Percentiles rank a stretch among this genome's conserved stretches.
These are phyloP conservation scores for Fusarium cicatricum DNA, from an alignment of 2,329 filamentous ascomycete genomes.

Conservation along the genomic window DNA sequence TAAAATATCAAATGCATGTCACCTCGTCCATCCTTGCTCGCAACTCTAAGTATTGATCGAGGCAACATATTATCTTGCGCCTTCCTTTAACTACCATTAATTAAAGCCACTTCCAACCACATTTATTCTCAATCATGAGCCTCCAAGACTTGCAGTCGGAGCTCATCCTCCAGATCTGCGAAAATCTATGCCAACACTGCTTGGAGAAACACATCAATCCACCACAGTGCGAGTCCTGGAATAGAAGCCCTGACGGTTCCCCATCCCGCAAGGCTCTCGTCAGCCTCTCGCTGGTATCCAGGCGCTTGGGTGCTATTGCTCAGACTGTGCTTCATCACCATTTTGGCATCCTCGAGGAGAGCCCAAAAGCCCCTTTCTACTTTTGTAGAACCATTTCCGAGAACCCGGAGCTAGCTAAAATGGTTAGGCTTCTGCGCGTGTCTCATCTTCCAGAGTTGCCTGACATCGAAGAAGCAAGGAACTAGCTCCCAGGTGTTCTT, in stretches of 20 bases:
- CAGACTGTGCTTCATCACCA: constrained; percentile 14
- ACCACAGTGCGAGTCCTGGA: background rate
- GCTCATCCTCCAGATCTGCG: constrained; percentile 3
- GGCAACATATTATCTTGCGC: too few relatives aligned
- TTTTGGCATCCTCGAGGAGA: background rate
- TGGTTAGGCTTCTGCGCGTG: background rate
- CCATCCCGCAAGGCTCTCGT: background rate
- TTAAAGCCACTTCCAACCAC: too few relatives aligned
- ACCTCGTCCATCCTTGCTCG: too few relatives aligned
- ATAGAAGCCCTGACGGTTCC: background rate
- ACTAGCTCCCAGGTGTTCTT: background rate
- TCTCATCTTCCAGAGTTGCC: background rate
- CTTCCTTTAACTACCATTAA: too few relatives aligned
- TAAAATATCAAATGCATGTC: too few relatives aligned
- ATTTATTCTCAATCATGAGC: background rate
- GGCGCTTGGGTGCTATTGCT: constrained; percentile 1
- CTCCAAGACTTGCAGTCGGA: background rate
- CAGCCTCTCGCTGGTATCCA: background rate
- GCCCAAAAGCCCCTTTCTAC: fast-evolving
- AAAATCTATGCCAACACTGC: constrained; percentile 19
- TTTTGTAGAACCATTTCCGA: constrained; percentile 2
- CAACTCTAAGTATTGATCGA: too few relatives aligned
- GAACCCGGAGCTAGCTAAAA: background rate
- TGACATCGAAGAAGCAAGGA: fast-evolving
- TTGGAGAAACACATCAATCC: background rate